Percentiles rank a stretch among this genome's conserved stretches.
phyloP scores from a whole-genome alignment of 108 stramenopile species.

The Pseudonitzschia multiseries region DNA sequence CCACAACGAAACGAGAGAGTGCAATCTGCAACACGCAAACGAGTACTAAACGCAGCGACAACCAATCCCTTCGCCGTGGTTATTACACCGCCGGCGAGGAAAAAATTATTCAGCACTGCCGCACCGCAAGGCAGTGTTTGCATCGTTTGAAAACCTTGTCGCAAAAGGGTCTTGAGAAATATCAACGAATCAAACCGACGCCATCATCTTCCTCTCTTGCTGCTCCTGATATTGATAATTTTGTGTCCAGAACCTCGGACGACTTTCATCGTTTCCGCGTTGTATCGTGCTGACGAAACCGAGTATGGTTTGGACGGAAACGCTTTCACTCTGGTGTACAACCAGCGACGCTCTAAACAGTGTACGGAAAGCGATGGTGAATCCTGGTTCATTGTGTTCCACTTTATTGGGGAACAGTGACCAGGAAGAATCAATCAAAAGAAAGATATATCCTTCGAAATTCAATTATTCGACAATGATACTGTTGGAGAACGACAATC shows the following conservation, averaged over 20 bases:
- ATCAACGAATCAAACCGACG: background rate
- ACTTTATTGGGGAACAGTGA: too few relatives aligned
- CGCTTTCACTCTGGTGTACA: background rate
- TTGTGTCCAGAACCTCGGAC: constrained; percentile 27
- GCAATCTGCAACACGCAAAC: background rate
- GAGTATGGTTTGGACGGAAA: background rate
- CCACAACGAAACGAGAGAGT: background rate
- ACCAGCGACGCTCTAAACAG: too few relatives aligned
- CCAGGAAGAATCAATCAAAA: too few relatives aligned
- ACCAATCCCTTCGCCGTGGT: background rate
- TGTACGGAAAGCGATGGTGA: too few relatives aligned
- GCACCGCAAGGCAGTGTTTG: constrained; percentile 22
- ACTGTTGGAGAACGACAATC: too few relatives aligned
- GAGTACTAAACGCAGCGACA: background rate
- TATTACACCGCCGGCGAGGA: constrained; percentile 1
- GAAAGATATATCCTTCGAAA: too few relatives aligned
- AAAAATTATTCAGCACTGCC: constrained; percentile 20
- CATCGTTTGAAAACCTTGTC: constrained; percentile 22
- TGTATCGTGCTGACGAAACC: constrained; percentile 26
- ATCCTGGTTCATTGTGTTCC: too few relatives aligned
- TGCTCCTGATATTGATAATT: constrained; percentile 5
- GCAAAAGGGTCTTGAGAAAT: constrained; percentile 4
- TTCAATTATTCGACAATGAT: too few relatives aligned
- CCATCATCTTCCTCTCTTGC: background rate
- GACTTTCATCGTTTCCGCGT: constrained; percentile 58